These are phyloP conservation scores for Hydnum rufescens DNA, from an alignment of 768 basidiomycete species.

Conservation along the genomic window DNA sequence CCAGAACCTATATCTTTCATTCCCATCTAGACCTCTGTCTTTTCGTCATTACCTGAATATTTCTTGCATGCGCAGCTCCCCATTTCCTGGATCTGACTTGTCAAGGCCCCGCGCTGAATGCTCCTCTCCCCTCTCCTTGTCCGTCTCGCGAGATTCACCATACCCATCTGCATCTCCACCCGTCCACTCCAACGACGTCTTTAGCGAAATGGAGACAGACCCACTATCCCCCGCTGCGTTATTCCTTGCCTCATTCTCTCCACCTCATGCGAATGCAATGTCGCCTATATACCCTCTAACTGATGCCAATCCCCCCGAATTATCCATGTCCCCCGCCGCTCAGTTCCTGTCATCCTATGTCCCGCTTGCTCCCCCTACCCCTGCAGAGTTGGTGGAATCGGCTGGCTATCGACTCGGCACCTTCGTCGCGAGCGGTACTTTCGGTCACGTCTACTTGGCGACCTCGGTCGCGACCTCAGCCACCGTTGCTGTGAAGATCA, in stretches of 20 bases:
- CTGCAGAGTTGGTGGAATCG: constrained; percentile 39
- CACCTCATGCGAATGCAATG: not conserved
- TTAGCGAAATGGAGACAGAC: too few relatives aligned
- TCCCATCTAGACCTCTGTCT: too few relatives aligned
- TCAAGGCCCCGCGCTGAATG: too few relatives aligned
- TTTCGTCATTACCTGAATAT: too few relatives aligned
- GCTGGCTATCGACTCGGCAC: constrained; percentile 57
- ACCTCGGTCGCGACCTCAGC: constrained; percentile 40
- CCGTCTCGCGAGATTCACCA: too few relatives aligned
- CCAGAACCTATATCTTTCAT: too few relatives aligned
- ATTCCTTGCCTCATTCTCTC: constrained; percentile 12
- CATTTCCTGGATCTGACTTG: too few relatives aligned
- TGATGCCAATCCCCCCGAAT: not conserved
- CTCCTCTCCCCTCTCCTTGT: too few relatives aligned
- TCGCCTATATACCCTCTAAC: not conserved
- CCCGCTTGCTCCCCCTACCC: constrained; percentile 17
- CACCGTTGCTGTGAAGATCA: constrained; percentile 67
- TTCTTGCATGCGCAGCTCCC: too few relatives aligned
- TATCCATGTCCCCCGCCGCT: constrained; percentile 43
- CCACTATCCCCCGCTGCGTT: constrained; percentile 10
- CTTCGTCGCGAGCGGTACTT: constrained; percentile 60
- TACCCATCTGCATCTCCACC: too few relatives aligned
- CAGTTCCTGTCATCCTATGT: constrained; percentile 50
- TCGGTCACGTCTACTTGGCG: constrained; percentile 61
- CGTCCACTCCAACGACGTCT: too few relatives aligned